Conservation (phyloP, 202 grass and related monocot genomes). For the Dendrocalamus latiflorus region DNA sequence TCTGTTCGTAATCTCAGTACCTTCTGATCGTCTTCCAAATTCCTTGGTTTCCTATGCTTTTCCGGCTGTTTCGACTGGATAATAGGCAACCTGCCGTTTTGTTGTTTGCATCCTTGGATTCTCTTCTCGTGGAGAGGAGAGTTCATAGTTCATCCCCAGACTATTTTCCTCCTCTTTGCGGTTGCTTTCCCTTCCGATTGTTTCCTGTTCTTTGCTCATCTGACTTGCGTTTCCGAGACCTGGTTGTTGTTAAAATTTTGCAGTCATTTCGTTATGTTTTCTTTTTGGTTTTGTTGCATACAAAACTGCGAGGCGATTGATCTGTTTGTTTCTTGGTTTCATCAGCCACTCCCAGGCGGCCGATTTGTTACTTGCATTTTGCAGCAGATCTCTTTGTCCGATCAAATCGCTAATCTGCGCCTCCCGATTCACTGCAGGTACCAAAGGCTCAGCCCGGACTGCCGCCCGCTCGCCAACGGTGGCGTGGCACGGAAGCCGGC, state of each 20-base stretch:
- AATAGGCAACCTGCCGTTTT: neutral
- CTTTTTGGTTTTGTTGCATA: neutral
- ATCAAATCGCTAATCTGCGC: slow-evolving; percentile 17
- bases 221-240: neutral
- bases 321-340: slow-evolving; percentile 17
- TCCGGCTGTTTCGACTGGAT: neutral
- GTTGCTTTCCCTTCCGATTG: neutral
- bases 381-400: slow-evolving; percentile 25
- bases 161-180: neutral
- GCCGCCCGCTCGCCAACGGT: slow-evolving; percentile 51
- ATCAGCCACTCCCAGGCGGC: neutral
- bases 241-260: slow-evolving; percentile 18
- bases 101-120: neutral
- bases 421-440: slow-evolving; percentile 45
- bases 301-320: neutral
- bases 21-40: neutral
- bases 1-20: neutral
- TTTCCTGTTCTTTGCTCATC: neutral
- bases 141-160: neutral
- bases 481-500: slow-evolving; percentile 42
- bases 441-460: slow-evolving; percentile 80
- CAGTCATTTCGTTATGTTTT: neutral
- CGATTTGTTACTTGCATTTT: slow-evolving; percentile 39
- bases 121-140: neutral
- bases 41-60: neutral